Base-by-base conservation (phyloP, 2,329 filamentous ascomycete species). In the Pestalotiopsis sp. region DNA sequence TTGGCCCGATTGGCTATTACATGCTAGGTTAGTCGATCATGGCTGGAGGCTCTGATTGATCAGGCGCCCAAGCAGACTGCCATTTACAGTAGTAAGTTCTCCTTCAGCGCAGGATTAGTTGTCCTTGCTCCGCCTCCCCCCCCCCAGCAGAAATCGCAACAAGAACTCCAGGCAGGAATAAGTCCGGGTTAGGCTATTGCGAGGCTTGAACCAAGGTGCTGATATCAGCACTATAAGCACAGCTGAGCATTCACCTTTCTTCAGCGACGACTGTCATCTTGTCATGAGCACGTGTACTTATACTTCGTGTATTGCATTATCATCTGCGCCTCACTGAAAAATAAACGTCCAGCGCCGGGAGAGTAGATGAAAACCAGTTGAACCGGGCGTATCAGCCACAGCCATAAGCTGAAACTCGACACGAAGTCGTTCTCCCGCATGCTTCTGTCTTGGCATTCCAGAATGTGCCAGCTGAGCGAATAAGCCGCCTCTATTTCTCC, bases 161-260 rank as follows among this genome's bases (percentile, higher is more conserved):
- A 52, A 52, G 20, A n/a, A n/a, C 7, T 17, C 17, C 6, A 7
- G 44, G 9, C 44, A 9, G 20, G 20, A 52, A 20, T 14, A 9
- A 52, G 22, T 17, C 7, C 44, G 44, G 44, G 44, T 52, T 52
- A 52, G 44, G 44, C 44, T 52, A 52, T 52, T n/a, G 44, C 10
- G 44, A 52, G 44, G 44, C 44, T 52, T 52, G 7, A 52, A n/a
- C 17, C 44, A 52, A 20, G 17, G 58, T 60, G 58, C 58, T 60
- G 58, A 39, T 39, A 39, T 60, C 58, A 60, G 58, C 58, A 60
- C 58, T 39, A 60, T 35, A 35, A 60, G 58, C 58, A 17, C 9
- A 60, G 58, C 58, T 35, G n/a, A n/a, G 58, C 58, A 14, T 24
- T 13, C 55, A 10, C 14, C 4, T 9, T n/a, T n/a, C 44, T n/a